phyloP scores from a whole-genome alignment of 2,329 filamentous ascomycete genomes.

The Taxawa tesnikishii region DNA sequence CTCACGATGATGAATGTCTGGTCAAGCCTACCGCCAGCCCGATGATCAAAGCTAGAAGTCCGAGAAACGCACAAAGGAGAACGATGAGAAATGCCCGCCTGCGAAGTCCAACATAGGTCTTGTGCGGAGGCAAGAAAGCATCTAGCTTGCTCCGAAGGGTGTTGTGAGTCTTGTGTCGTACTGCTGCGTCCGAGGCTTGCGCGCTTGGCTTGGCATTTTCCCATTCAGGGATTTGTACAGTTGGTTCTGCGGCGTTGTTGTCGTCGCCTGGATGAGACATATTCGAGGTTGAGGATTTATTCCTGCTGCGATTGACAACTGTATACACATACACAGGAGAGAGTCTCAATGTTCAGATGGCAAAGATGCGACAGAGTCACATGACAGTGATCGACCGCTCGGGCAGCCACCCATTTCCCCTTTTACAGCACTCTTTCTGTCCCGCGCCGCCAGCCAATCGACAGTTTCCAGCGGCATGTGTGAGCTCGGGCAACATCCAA shows the following conservation, averaged over 20 bases:
- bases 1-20: conserved; percentile 8
- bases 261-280: too few relatives aligned
- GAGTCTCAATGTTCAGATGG: too few relatives aligned
- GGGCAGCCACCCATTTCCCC: conserved; percentile 1
- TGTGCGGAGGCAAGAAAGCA: conserved; percentile 23
- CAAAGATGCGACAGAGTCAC: too few relatives aligned
- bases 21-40: conserved; percentile 28
- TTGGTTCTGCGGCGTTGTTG: conserved; percentile 1
- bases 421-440: too few relatives aligned
- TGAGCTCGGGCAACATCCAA: too few relatives aligned
- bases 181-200: conserved; percentile 3
- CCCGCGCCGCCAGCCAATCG: too few relatives aligned
- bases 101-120: conserved; percentile 25
- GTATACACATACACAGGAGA: too few relatives aligned
- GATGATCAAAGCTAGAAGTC: conserved; percentile 26
- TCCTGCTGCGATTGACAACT: too few relatives aligned
- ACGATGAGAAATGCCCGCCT: conserved; percentile 25
- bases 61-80: conserved; percentile 18
- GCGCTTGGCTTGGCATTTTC: conserved; percentile 9
- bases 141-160: conserved; percentile 15
- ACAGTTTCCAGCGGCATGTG: too few relatives aligned
- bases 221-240: conserved; percentile 15
- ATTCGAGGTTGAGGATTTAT: too few relatives aligned
- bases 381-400: neutral
- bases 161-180: neutral